Base-by-base conservation (phyloP, 1,139 yeast genomes). In the Candida tetrigidarum region DNA sequence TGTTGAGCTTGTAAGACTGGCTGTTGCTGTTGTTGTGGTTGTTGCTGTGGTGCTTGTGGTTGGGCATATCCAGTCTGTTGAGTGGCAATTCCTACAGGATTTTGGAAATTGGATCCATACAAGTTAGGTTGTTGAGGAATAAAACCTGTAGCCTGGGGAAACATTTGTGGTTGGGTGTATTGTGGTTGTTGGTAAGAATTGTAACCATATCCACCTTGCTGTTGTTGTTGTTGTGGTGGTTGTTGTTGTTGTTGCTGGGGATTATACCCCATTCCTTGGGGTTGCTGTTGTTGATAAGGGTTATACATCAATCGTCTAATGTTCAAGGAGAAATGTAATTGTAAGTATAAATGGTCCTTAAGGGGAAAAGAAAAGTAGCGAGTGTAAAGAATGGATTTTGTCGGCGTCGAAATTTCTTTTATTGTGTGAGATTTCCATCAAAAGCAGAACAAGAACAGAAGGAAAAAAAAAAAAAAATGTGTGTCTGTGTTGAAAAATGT, bases 261-360 rank as follows among this genome's bases (percentile, higher is more conserved):
- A 34, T 46, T 39, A 30, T 49, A 69, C 44, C 73, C 73, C 46
- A 52, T 52, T 42, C 52, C 50, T 50, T 60, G 70, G 51, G 61
- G 67, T 51, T 71, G 77, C 50, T 60, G 70, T 51, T 62, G 67
- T 51, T 71, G 77, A 55, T 72, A 72, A 52, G 74, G 77, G 56
- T 74, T 74, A 57, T 71, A 74, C 80, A 74, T 74, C 33, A 38
- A 27, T 28, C 8, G 9, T 6, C 15, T 14, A 37, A 25, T 23
- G 37, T n/a, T n/a, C n/a, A n/a, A n/a, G n/a, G n/a, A n/a, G 19
- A 20, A 12, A 5, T n/a, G 16, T 18, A 19, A 9, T 5, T 32
- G 27, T 12, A 19, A 12, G 32, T 14, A 9, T 10, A 7, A 16
- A 7, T 5, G 7, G 15, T 16, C 12, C 2, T n/a, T n/a, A 28